Evolutionary conservation across 345 rosid genomes (phyloP).

Genomic region (Schrenkiella parvula): DNA sequence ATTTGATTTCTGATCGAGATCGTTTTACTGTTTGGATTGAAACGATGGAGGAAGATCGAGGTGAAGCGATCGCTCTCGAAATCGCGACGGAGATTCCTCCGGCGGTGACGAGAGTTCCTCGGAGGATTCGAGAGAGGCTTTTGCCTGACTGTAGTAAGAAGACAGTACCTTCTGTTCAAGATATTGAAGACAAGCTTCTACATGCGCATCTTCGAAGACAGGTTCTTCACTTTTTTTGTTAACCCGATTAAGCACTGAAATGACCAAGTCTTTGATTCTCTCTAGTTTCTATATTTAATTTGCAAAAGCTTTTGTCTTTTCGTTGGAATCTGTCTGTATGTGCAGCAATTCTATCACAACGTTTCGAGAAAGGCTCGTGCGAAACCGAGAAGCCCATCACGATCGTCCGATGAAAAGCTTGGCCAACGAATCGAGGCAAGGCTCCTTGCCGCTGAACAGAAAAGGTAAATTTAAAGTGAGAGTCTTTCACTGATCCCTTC

Average conservation of each 20-base stretch:
- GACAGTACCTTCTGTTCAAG: constrained; percentile 61
- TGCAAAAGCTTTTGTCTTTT: not conserved
- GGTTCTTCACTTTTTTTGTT: constrained; percentile 35
- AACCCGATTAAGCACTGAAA: not conserved
- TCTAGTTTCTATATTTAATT: not conserved
- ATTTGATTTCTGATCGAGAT: not conserved
- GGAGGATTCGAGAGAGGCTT: constrained; percentile 70
- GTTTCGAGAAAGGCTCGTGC: constrained; percentile 84
- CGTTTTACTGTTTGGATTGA: constrained; percentile 28
- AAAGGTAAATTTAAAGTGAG: constrained; percentile 47
- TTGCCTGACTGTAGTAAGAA: constrained; percentile 49
- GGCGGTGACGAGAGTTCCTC: constrained; percentile 55
- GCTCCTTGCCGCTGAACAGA: constrained; percentile 91
- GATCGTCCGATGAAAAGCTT: constrained; percentile 74
- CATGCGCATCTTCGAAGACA: constrained; percentile 92
- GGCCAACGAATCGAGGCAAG: constrained; percentile 96
- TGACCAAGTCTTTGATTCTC: constrained; percentile 15
- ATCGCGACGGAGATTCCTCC: constrained; percentile 40
- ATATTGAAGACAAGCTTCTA: constrained; percentile 90
- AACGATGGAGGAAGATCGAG: constrained; percentile 49
- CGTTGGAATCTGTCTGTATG: not conserved
- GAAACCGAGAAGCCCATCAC: constrained; percentile 81
- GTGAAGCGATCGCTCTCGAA: constrained; percentile 49
- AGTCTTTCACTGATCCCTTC: not conserved
- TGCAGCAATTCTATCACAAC: constrained; percentile 83